Base-by-base conservation (phyloP, 495 filamentous ascomycete species). In the Podospora fimiseda region DNA sequence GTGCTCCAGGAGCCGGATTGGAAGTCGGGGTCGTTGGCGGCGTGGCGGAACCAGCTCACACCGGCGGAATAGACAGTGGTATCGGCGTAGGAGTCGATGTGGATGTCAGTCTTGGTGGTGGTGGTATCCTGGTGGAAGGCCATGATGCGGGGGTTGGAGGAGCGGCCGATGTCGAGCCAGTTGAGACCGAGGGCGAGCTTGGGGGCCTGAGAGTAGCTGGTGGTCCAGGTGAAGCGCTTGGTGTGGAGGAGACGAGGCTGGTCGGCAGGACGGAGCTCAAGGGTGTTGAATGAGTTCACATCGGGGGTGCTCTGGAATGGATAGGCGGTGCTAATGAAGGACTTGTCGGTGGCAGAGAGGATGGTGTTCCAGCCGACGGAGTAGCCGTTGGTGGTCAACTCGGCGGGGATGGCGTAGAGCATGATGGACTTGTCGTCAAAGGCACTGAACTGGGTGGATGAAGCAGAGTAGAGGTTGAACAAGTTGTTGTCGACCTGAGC, bases 331-430 rank as follows among this genome's bases (percentile, higher is more conserved):
- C 7, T 20, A 41, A 52, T 52, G 40, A 45, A 52, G n/a, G 41
- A 15, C 42, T 52, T 52, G 50, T 52, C 50, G 11, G 41, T 39
- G 22, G n/a, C 21, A 21, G 50, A 52, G 2, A 52, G 30, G 8
- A 44, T 3, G 23, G 41, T 36, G 40, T 52, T 52, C 41, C 41
- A 45, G 9, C 20, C 20, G 15, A 23, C 33, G n/a, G 7, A 18
- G 42, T 8, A 52, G 23, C 22, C 22, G 23, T 52, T 27, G 21
- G 22, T 45, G 14, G 50, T 52, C 21, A 52, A 41, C 4, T 13
- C 9, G 33, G 50, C 50, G 9, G 50, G 40, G 41, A 52, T 37
- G 2, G 41, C 2, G 30, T 52, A 52, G 11, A 52, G 20, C 50
- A 52, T 52, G 40, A 52, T 45, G 42, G 41, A 45, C 2, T 13